Base-by-base conservation (phyloP, 495 filamentous ascomycete genomes). In the Delitschia confertaspora region DNA sequence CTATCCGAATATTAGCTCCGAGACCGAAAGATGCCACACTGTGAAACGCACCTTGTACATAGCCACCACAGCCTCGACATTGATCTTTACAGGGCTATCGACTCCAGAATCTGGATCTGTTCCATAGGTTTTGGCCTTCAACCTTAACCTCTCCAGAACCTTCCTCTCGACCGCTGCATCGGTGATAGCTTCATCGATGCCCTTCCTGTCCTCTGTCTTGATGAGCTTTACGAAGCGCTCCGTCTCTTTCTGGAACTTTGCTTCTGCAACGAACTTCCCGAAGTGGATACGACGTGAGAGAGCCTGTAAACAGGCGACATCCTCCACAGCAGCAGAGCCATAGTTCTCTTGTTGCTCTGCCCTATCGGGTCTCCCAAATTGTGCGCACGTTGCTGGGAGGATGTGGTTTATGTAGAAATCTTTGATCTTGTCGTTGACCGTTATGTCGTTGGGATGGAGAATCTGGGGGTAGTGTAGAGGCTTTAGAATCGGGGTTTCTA, bases 251-350 rank as follows among this genome's bases (percentile, higher is more conserved):
- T 72, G 76, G 63, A 95, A 99, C 70, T 99, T 99, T n/a, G 84
- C 80, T 70, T 99, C 93, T 8, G 93, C 93, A 3, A 99, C 93
- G 58, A 95, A 95, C 69, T 95, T 99, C 43, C 93, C 93, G 65
- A 95, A 99, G 63, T 99, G 93, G 49, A 99, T 85, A 34, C 93
- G 73, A 13, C 88, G 73, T 31, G 87, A 94, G 8, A 99, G 69
- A 11, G 93, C 85, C 68, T 99, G 93, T 38, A 99, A 67, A 57
- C 83, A 89, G 22, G 73, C 70, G 22, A 99, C 91, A 64, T 99
- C 93, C 61, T 80, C 84, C 0, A 86, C 93, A 0, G 88, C 91
- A 4, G 88, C 71, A 0, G 85, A 93, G 2, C 93, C 93, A 63
- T 95, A 99, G 63, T 96, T 95, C 67, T 99, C 91, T 57, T 83